These are phyloP conservation scores for Claviceps digitariae DNA, from an alignment of 2,329 filamentous ascomycete species.

Conservation along the genomic window DNA sequence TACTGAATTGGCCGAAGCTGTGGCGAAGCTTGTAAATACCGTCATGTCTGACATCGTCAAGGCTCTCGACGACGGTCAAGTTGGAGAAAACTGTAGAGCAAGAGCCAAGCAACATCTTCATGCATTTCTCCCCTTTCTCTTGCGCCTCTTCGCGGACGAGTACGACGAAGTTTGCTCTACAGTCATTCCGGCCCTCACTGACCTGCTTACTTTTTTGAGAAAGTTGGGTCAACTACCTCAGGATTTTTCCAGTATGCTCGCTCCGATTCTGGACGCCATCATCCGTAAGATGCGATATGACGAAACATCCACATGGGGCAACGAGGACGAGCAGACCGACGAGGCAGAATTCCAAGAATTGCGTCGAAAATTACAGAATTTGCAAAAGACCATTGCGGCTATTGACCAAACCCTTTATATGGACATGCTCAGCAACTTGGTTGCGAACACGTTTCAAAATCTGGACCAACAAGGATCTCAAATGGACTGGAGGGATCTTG, in stretches of 20 bases:
- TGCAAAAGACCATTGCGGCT: constrained; percentile 85
- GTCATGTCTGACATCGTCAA: constrained; percentile 77
- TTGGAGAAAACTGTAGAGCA: constrained; percentile 49
- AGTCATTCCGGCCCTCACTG: constrained; percentile 84
- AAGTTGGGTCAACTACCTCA: constrained; percentile 61
- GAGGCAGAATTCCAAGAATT: constrained; percentile 96
- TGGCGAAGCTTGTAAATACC: constrained; percentile 91
- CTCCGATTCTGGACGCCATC: constrained; percentile 80
- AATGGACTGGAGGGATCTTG: constrained; percentile 89
- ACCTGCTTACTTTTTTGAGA: constrained; percentile 80
- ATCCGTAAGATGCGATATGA: constrained; percentile 96
- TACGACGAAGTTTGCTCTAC: constrained; percentile 97
- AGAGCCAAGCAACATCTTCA: constrained; percentile 73
- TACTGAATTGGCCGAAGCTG: constrained; percentile 85
- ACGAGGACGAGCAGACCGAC: constrained; percentile 88
- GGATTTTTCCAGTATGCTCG: constrained; percentile 69
- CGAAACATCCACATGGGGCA: constrained; percentile 84
- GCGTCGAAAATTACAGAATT: constrained; percentile 72
- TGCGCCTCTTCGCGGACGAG: constrained; percentile 94
- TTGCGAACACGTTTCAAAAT: constrained; percentile 76
- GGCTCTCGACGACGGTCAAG: constrained; percentile 57
- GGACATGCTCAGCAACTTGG: constrained; percentile 72
- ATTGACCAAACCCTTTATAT: constrained; percentile 84
- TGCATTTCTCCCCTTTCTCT: constrained; percentile 70
- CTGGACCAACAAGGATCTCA: constrained; percentile 59